phyloP scores from a whole-genome alignment of 768 basidiomycete species.

The Suillus brevipes region DNA sequence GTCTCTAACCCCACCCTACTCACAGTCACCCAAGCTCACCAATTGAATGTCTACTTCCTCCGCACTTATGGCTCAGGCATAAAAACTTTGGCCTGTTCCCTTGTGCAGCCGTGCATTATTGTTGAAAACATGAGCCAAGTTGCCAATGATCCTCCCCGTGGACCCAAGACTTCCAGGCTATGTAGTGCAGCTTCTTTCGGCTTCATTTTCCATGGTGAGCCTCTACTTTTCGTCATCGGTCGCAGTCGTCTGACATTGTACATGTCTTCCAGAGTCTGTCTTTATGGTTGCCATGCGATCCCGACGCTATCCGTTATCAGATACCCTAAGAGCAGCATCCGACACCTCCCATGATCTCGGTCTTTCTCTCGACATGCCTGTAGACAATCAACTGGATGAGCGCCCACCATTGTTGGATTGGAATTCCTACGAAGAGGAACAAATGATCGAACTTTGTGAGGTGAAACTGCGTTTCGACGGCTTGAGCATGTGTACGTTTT shows the following conservation, averaged over 20 bases:
- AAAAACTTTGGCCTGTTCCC: conserved; percentile 49
- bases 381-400: conserved; percentile 23
- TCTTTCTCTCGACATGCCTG: conserved; percentile 27
- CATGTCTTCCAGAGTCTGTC: conserved; percentile 46
- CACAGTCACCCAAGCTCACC: conserved; percentile 65
- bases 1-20: conserved; percentile 56
- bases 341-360: conserved; percentile 45
- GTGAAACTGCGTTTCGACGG: conserved; percentile 53
- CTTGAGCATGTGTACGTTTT: conserved; percentile 40
- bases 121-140: conserved; percentile 36
- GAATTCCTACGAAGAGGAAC: conserved; percentile 63
- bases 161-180: conserved; percentile 41
- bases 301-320: conserved; percentile 44
- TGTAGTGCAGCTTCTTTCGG: conserved; percentile 64
- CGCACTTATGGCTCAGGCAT: conserved; percentile 45
- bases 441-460: conserved; percentile 60
- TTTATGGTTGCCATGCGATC: conserved; percentile 67
- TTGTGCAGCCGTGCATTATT: conserved; percentile 42
- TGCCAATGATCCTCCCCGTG: conserved; percentile 29
- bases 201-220: conserved; percentile 56
- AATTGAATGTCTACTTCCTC: conserved; percentile 54
- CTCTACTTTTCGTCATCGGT: neutral
- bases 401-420: conserved; percentile 33
- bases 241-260: conserved; percentile 6
- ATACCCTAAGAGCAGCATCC: conserved; percentile 25